phyloP scores from a whole-genome alignment of 2,329 filamentous ascomycete species.

The Verticillium klebahnii region DNA sequence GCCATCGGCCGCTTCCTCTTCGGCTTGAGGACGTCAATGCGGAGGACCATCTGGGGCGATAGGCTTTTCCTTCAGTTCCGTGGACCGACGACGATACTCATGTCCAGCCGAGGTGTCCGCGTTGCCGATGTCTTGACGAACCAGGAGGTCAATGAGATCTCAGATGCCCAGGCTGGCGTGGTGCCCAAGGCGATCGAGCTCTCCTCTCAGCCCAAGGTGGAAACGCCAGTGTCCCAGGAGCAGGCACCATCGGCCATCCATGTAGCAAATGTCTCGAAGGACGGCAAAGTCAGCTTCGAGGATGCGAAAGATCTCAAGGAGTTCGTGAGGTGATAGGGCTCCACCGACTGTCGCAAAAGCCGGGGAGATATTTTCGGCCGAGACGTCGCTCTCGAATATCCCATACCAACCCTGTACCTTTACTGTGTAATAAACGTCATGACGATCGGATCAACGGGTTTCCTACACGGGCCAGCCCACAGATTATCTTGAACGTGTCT shows the following conservation, averaged over 20 bases:
- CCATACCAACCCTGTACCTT: background rate
- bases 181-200: constrained; percentile 55
- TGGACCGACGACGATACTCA: constrained; percentile 77
- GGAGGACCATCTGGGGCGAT: constrained; percentile 89
- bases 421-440: background rate
- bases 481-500: background rate
- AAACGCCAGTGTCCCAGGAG: constrained; percentile 22
- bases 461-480: background rate
- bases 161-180: constrained; percentile 70
- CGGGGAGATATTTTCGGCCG: background rate
- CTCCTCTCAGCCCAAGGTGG: constrained; percentile 31
- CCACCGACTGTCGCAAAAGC: background rate
- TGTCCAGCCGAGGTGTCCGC: constrained; percentile 81
- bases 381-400: background rate
- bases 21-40: constrained; percentile 67
- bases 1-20: constrained; percentile 60
- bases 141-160: constrained; percentile 85
- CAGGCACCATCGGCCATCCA: constrained; percentile 42
- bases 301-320: constrained; percentile 55
- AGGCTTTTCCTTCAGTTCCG: constrained; percentile 86
- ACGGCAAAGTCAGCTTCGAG: constrained; percentile 64
- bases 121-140: constrained; percentile 73
- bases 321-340: constrained; percentile 36
- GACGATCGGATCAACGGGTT: background rate
- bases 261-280: constrained; percentile 51